phyloP scores from a whole-genome alignment of 441 rosid genomes.

The Syzygium syzygioides region DNA sequence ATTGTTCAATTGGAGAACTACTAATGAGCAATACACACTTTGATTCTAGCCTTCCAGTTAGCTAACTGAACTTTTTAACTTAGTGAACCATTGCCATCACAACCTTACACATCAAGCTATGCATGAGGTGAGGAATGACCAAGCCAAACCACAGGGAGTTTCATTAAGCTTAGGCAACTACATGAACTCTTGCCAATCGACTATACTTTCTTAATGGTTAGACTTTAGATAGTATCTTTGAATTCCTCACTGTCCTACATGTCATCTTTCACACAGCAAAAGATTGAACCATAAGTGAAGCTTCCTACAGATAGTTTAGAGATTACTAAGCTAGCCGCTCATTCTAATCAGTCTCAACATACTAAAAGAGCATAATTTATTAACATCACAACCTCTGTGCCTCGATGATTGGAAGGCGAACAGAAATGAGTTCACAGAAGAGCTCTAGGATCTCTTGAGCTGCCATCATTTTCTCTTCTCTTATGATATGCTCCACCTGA shows the following conservation, averaged over 20 bases:
- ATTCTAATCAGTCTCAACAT: background rate
- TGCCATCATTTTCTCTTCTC: constrained; percentile 98
- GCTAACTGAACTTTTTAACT: background rate
- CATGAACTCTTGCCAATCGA: background rate
- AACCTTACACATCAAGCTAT: background rate
- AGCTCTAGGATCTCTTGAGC: constrained; percentile 96
- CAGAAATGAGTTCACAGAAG: constrained; percentile 75
- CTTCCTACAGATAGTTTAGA: background rate
- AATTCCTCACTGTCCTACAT: background rate
- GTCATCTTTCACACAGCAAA: background rate
- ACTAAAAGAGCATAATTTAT: background rate
- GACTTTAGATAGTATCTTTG: background rate
- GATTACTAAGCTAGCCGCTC: background rate
- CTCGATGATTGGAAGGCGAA: constrained; percentile 87
- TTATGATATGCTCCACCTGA: constrained; percentile 89
- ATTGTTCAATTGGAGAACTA: background rate
- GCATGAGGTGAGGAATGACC: background rate
- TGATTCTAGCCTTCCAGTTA: background rate
- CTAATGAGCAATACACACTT: background rate
- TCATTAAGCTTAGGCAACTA: background rate
- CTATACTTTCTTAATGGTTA: background rate
- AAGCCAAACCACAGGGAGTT: background rate
- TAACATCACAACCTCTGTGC: constrained; percentile 54
- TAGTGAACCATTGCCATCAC: background rate
- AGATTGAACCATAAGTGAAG: background rate